Conservation (phyloP, 2,329 filamentous ascomycete species). For the Apiospora phragmitis region DNA sequence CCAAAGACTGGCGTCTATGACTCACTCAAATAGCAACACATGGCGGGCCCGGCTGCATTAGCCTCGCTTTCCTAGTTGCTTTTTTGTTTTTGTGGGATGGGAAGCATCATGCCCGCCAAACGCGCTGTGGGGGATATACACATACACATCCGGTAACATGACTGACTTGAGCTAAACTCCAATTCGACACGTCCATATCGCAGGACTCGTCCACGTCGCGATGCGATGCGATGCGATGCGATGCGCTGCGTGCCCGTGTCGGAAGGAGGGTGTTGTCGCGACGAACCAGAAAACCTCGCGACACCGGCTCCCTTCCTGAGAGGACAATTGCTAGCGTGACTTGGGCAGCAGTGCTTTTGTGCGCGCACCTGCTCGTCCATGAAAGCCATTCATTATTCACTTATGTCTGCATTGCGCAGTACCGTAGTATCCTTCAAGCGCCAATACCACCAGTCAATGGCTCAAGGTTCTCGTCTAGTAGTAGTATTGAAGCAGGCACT, state of each 20-base stretch:
- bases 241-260: conserved; percentile 2
- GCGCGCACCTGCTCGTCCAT: not conserved
- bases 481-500: not conserved
- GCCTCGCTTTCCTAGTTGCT: conserved; percentile 11
- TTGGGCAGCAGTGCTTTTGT: conserved; percentile 7
- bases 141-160: not conserved
- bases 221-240: not conserved
- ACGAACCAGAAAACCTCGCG: conserved; percentile 3
- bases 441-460: not conserved
- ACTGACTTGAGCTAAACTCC: not conserved
- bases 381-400: not conserved
- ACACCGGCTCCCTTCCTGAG: not conserved
- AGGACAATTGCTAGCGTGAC: conserved; percentile 1
- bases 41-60: conserved; percentile 26
- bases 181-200: not conserved
- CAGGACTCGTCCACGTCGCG: not conserved
- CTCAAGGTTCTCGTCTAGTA: not conserved
- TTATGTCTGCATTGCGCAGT: not conserved
- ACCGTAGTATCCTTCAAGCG: not conserved
- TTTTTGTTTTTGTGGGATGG: not conserved
- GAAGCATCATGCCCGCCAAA: not conserved
- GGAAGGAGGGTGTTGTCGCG: not conserved
- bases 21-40: conserved; percentile 30
- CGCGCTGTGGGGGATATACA: not conserved
- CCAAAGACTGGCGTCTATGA: conserved; percentile 23